phyloP scores from a whole-genome alignment of 768 basidiomycete genomes.

The Sarcomyxa edulis region DNA sequence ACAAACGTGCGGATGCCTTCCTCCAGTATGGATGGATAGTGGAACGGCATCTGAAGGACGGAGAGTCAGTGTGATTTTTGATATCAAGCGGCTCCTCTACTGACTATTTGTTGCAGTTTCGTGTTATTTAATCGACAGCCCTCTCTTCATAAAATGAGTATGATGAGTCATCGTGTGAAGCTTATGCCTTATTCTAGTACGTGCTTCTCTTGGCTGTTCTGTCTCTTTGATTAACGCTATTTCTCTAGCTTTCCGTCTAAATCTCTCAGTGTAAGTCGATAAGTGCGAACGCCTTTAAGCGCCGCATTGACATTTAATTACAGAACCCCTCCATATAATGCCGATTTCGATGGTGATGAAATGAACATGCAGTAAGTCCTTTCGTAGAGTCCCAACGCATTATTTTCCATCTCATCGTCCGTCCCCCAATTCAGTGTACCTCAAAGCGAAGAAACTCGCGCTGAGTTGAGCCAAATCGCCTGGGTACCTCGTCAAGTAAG shows the following conservation, averaged over 20 bases:
- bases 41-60: slow-evolving; percentile 94
- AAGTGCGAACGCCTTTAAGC: slow-evolving; percentile 13
- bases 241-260: slow-evolving; percentile 83
- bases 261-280: slow-evolving; percentile 87
- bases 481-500: slow-evolving; percentile 95
- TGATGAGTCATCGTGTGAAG: slow-evolving; percentile 99
- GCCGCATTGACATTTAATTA: slow-evolving; percentile 20
- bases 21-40: slow-evolving; percentile 99
- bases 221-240: slow-evolving; percentile 7
- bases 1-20: slow-evolving; percentile 92
- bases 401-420: too few relatives aligned
- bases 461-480: slow-evolving; percentile 95
- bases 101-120: slow-evolving; percentile 40
- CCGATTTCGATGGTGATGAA: slow-evolving; percentile 99
- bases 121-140: slow-evolving; percentile 98
- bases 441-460: slow-evolving; percentile 96
- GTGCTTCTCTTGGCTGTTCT: slow-evolving; percentile 22
- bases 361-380: slow-evolving; percentile 99
- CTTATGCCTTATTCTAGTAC: slow-evolving; percentile 97
- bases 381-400: too few relatives aligned
- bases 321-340: slow-evolving; percentile 96
- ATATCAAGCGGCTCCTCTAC: slow-evolving; percentile 2
- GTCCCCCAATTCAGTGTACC: slow-evolving; percentile 73
- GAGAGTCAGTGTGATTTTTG: slow-evolving; percentile 70
- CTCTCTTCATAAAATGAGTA: slow-evolving; percentile 99